Base-by-base conservation (phyloP, 2,329 filamentous ascomycete genomes). In the Diaporthe velutina region DNA sequence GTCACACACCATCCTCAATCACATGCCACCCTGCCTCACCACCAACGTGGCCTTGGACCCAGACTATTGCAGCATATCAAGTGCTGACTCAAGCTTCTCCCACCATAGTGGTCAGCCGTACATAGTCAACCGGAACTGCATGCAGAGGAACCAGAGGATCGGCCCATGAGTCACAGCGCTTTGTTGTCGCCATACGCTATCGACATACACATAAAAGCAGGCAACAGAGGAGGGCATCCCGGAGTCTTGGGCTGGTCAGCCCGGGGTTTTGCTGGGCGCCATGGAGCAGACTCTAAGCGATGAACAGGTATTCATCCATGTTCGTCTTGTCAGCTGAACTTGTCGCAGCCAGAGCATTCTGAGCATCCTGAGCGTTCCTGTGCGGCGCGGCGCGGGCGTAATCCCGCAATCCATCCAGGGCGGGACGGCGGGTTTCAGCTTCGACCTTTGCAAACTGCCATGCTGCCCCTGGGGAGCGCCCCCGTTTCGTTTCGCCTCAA, bases 1-100 rank as follows among this genome's bases (percentile, higher is more conserved):
- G 48, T 68, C 48, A 54, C 30, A 40, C 64, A 19, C 4, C 4
- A 54, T 28, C 33, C 48, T 38, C 30, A 17, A 22, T 52, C 45
- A 54, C 64, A 68, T 68, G 64, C 45, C 28, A 38, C 30, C 22
- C 64, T 52, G 22, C 30, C 45, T 40, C 61, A 66, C 42, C 61
- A 38, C 61, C 61, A 50, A 22, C 45, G n/a, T 52, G 33, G 48
- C 5, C 30, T 25, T 54, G 22, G 22, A 15, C 64, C n/a, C 64
- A 19, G 30, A 38, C 45, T 48, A 48, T 52, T 22, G 25, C 38
- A 40, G 4, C 25, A 28, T 22, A 22, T 40, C 64, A 54, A 68
- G 64, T 54, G 64, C 64, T 68, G 64, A 68, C 64, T 68, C 64
- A 54, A 45, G 64, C 64, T 28, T 28, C 48, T 54, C 64, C 64